These are phyloP conservation scores for Gonapodya prolifera DNA, from an alignment of 192 early-diverging fungal genomes.

Conservation along the genomic window DNA sequence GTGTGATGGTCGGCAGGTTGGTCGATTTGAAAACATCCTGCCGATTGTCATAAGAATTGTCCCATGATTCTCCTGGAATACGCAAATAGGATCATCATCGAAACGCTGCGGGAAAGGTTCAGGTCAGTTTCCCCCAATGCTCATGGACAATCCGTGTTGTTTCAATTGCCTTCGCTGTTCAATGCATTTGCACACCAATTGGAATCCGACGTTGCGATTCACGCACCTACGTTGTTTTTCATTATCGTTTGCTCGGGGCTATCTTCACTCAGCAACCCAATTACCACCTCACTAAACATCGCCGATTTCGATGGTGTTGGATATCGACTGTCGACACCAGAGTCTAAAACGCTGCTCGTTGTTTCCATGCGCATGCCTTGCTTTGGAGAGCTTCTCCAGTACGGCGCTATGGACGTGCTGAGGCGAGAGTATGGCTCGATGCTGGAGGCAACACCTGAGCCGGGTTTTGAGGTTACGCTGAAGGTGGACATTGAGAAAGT, in stretches of 20 bases:
- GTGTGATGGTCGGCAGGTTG: not conserved
- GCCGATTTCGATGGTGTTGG: slow-evolving; percentile 97
- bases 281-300: slow-evolving; percentile 35
- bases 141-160: too few species aligned
- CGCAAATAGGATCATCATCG: not conserved
- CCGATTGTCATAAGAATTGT: not conserved
- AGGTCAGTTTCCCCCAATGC: not conserved
- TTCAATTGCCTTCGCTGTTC: too few species aligned
- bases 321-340: slow-evolving; percentile 65
- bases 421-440: slow-evolving; percentile 66
- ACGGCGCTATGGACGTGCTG: slow-evolving; percentile 77
- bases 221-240: too few species aligned
- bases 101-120: not conserved
- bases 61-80: slow-evolving; percentile 7
- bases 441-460: slow-evolving; percentile 38
- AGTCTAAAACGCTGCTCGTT: slow-evolving; percentile 28
- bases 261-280: not conserved
- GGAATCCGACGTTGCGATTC: too few species aligned
- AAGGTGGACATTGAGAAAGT: slow-evolving; percentile 67
- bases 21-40: not conserved
- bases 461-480: slow-evolving; percentile 70
- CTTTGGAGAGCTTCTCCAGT: slow-evolving; percentile 61
- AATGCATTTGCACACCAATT: too few species aligned
- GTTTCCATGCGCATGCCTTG: slow-evolving; percentile 80
- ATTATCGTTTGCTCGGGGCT: not conserved